Conservation (phyloP, 202 grass and related monocot species). For the Thinopyrum obtusiflorum region DNA sequence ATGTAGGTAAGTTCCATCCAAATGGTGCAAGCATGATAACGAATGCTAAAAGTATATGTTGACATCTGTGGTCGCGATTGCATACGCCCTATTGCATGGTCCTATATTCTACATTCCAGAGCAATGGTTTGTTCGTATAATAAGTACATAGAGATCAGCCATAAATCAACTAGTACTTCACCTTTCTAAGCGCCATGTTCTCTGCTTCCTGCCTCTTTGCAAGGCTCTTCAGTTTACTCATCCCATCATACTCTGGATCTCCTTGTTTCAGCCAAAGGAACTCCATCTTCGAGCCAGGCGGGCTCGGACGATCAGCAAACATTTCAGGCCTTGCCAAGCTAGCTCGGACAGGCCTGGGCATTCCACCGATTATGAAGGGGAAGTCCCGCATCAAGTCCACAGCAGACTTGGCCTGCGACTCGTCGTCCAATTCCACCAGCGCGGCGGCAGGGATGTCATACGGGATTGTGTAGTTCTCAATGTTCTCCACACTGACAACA, state of each 20-base stretch:
- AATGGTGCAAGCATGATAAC: neutral
- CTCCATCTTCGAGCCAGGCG: constrained; percentile 40
- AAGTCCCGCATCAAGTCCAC: constrained; percentile 47
- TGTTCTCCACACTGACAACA: constrained; percentile 45
- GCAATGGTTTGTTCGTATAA: neutral
- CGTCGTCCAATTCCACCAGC: constrained; percentile 50
- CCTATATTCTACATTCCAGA: neutral
- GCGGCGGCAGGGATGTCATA: constrained; percentile 43
- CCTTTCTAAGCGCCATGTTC: constrained; percentile 57
- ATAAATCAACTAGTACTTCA: constrained; percentile 17
- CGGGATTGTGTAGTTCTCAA: constrained; percentile 58
- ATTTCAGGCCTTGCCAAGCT: constrained; percentile 36
- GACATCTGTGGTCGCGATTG: neutral
- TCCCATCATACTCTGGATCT: constrained; percentile 36
- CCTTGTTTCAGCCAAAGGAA: constrained; percentile 44
- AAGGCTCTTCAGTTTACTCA: constrained; percentile 42
- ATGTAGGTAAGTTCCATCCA: neutral
- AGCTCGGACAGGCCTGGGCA: constrained; percentile 66
- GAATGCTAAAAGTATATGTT: neutral
- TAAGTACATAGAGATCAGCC: no score
- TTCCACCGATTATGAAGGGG: constrained; percentile 67
- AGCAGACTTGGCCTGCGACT: constrained; percentile 30
- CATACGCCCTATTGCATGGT: neutral
- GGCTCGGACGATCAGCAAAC: constrained; percentile 48
- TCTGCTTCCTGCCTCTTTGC: constrained; percentile 50